Conservation (phyloP, 495 filamentous ascomycete species). For the Neurospora tetraspora region DNA sequence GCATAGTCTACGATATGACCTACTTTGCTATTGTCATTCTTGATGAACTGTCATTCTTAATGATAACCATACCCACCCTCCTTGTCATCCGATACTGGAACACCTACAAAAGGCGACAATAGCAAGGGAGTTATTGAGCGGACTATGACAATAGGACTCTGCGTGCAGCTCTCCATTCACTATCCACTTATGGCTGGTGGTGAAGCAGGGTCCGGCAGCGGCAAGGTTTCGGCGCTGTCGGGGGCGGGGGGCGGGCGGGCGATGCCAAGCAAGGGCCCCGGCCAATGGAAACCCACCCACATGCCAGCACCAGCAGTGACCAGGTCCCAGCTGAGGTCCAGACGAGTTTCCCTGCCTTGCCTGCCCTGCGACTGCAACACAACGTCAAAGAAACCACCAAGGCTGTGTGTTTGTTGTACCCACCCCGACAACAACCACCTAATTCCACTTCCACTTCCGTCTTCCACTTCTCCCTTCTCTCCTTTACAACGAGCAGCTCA, state of each 20-base stretch:
- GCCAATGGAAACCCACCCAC: neutral
- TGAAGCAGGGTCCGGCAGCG: neutral
- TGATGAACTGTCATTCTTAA: neutral
- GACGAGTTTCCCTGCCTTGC: neutral
- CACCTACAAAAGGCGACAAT: neutral
- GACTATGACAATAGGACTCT: neutral
- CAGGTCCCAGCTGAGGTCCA: neutral
- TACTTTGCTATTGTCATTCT: neutral
- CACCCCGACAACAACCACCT: neutral
- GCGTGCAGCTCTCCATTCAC: neutral
- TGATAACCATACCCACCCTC: neutral
- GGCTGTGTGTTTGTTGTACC: neutral
- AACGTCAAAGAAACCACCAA: neutral
- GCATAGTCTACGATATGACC: neutral
- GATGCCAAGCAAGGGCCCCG: neutral
- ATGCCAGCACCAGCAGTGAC: neutral
- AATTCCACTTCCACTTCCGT: neutral
- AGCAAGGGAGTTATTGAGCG: neutral
- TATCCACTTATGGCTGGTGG: neutral
- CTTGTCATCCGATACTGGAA: neutral
- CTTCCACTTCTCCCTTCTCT: neutral
- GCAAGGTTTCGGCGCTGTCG: neutral
- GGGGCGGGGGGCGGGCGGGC: neutral
- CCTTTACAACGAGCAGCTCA: neutral
- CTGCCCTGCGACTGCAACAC: neutral